phyloP scores from a whole-genome alignment of 768 basidiomycete species.

The Auricularia heimuer region DNA sequence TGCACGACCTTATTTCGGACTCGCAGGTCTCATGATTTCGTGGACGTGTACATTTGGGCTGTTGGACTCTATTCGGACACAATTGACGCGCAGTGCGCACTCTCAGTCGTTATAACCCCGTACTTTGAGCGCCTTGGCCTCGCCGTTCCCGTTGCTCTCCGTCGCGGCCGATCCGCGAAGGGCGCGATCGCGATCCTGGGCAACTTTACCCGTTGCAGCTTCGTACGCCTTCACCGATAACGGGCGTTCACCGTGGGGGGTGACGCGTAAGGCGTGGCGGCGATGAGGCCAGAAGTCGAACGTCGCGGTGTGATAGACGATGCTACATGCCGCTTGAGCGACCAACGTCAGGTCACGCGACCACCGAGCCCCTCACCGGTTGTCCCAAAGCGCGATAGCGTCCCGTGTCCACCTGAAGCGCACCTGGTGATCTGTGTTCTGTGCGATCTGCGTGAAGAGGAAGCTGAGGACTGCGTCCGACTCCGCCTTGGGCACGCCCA shows the following conservation, averaged over 20 bases:
- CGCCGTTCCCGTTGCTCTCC: not conserved
- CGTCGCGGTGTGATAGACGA: constrained; percentile 68
- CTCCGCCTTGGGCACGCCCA: constrained; percentile 72
- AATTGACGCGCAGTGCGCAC: no score
- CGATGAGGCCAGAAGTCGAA: constrained; percentile 76
- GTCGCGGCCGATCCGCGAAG: constrained; percentile 11
- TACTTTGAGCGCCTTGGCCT: not conserved
- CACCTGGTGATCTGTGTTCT: constrained; percentile 65
- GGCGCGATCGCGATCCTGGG: constrained; percentile 43
- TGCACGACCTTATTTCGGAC: no score
- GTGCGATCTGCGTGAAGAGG: constrained; percentile 59
- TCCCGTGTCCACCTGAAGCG: constrained; percentile 70
- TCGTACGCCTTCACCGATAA: constrained; percentile 68
- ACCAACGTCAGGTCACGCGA: not conserved
- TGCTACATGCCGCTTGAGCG: constrained; percentile 22
- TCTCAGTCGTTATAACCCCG: not conserved
- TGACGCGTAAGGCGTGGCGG: constrained; percentile 71
- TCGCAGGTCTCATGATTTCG: no score
- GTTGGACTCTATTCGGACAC: no score
- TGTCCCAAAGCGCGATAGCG: constrained; percentile 82
- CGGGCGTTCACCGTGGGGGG: constrained; percentile 73
- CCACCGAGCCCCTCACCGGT: constrained; percentile 40
- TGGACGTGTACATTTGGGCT: no score
- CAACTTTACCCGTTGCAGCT: constrained; percentile 48
- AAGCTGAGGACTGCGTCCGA: constrained; percentile 64